These are phyloP conservation scores for Hysterium pulicare DNA, from an alignment of 2,329 filamentous ascomycete species.

Conservation along the genomic window DNA sequence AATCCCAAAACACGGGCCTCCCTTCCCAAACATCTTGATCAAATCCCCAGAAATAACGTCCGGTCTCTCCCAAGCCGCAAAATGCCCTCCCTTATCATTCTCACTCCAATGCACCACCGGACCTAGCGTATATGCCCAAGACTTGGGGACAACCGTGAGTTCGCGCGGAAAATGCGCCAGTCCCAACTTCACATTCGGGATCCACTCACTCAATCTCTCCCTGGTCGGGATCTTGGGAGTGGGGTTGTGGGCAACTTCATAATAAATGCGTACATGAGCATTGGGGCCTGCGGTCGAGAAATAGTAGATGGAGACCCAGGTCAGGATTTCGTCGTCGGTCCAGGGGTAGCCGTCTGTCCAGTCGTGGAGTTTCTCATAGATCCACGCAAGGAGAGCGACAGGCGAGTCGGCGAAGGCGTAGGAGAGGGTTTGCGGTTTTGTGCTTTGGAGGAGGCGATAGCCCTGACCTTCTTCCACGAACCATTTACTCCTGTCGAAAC, in stretches of 20 bases:
- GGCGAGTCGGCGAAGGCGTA: slow-evolving; percentile 69
- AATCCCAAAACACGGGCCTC: slow-evolving; percentile 32
- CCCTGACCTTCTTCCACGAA: slow-evolving; percentile 56
- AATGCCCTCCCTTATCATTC: slow-evolving; percentile 57
- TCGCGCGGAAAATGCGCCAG: slow-evolving; percentile 59
- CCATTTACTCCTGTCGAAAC: slow-evolving; percentile 54
- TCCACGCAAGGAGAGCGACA: slow-evolving; percentile 69
- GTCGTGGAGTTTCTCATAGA: slow-evolving; percentile 75
- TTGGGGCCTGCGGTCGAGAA: slow-evolving; percentile 68
- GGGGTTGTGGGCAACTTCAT: slow-evolving; percentile 55
- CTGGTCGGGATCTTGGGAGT: slow-evolving; percentile 23
- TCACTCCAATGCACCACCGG: slow-evolving; percentile 55
- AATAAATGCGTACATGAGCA: slow-evolving; percentile 68
- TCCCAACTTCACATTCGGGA: slow-evolving; percentile 49
- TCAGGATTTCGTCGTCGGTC: slow-evolving; percentile 73
- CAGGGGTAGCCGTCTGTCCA: slow-evolving; percentile 72
- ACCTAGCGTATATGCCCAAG: slow-evolving; percentile 55
- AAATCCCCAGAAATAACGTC: slow-evolving; percentile 53
- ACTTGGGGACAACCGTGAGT: slow-evolving; percentile 50
- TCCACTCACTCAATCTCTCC: slow-evolving; percentile 40
- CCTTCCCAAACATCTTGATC: slow-evolving; percentile 56
- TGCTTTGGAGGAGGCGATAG: slow-evolving; percentile 60
- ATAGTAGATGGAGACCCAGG: slow-evolving; percentile 71
- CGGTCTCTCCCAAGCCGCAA: slow-evolving; percentile 59
- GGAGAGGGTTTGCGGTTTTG: slow-evolving; percentile 69